These are phyloP conservation scores for Secale cereale DNA, from an alignment of 176 grass and related monocot species.

Conservation along the genomic window DNA sequence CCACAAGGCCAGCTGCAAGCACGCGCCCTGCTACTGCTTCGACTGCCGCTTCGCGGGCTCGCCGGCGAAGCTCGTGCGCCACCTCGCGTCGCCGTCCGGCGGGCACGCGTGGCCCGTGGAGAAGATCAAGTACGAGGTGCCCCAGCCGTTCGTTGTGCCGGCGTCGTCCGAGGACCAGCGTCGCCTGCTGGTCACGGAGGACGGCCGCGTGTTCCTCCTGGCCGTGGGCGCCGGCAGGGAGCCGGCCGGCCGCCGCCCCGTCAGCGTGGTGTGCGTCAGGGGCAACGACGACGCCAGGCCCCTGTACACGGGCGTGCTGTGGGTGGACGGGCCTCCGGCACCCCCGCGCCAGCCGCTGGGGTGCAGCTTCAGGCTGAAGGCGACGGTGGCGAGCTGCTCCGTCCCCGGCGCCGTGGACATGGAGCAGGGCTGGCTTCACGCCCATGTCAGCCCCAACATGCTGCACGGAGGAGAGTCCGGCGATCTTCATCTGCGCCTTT, in stretches of 20 bases:
- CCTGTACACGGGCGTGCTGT: background rate
- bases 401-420: background rate
- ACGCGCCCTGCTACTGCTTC: background rate
- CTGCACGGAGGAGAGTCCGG: background rate
- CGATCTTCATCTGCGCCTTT: background rate
- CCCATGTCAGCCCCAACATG: background rate
- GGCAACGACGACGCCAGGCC: background rate
- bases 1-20: background rate
- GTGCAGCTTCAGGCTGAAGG: background rate
- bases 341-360: background rate
- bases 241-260: background rate
- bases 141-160: background rate
- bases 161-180: background rate
- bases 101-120: background rate
- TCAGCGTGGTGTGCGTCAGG: background rate
- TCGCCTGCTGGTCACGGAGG: background rate
- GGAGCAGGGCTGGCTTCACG: background rate
- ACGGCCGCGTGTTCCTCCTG: background rate
- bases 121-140: background rate
- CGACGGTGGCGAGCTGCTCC: background rate
- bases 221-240: background rate
- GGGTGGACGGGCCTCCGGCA: background rate
- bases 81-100: background rate
- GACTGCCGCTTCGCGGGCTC: background rate
- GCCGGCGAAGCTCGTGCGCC: background rate